These are phyloP conservation scores for Vitis cinerea DNA, from an alignment of 164 flowering plant genomes.

Conservation along the genomic window DNA sequence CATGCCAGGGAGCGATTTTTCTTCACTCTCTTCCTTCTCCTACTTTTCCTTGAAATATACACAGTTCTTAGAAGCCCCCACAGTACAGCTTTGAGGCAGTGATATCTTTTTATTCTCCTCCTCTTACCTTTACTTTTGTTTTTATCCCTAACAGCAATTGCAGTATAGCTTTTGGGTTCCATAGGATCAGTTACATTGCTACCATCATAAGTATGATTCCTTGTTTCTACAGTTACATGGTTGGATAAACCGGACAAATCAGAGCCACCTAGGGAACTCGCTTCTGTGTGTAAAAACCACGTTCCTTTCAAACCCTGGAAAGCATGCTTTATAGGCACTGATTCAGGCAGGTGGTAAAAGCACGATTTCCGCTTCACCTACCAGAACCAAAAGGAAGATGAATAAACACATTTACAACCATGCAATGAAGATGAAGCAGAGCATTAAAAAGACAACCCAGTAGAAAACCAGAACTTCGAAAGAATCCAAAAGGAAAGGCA, in stretches of 20 bases:
- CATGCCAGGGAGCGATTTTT: not conserved
- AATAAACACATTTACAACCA: not conserved
- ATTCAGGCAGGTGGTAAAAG: conserved; percentile 53
- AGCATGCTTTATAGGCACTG: conserved; percentile 42
- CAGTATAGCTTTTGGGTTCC: conserved; percentile 4
- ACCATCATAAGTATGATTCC: conserved; percentile 1
- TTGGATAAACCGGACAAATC: conserved; percentile 2
- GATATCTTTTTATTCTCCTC: not conserved
- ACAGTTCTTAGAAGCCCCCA: conserved; percentile 1
- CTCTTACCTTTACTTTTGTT: conserved; percentile 3
- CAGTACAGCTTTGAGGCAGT: not conserved
- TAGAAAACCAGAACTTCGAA: not conserved
- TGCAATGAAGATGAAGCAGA: not conserved
- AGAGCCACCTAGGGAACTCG: conserved; percentile 7
- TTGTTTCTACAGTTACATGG: conserved; percentile 6
- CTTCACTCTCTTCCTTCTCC: conserved; percentile 4
- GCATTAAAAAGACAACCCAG: not conserved
- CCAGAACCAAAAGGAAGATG: conserved; percentile 2
- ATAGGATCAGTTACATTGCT: conserved; percentile 7
- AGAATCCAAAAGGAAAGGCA: too few relatives aligned
- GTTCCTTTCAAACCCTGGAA: conserved; percentile 36
- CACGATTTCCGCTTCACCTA: conserved; percentile 56
- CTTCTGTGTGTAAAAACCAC: conserved; percentile 51
- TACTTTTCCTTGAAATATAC: conserved; percentile 12
- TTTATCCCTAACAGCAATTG: not conserved